Base-by-base conservation (phyloP, 345 rosid genomes). In the Populus ilicifolia region DNA sequence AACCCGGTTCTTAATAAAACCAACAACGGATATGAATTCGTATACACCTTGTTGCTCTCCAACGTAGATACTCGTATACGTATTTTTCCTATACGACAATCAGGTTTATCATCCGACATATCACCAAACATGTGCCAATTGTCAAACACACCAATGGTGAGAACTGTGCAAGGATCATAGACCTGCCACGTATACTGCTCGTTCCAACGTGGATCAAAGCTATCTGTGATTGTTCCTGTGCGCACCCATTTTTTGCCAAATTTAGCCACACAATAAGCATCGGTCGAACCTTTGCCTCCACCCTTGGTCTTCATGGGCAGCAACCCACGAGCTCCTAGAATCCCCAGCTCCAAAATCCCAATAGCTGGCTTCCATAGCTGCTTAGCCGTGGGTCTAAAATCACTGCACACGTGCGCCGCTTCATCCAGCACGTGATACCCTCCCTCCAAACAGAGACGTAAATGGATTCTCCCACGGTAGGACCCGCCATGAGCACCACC, bases 121-220 rank as follows among this genome's bases (percentile, higher is more conserved):
- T 89, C 96, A 0, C 87, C 84, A 64, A 90, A 90, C 98, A 96
- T 92, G 2, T 94, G 91, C 98, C 99, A 89, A 67, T 93, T 96
- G 82, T 96, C 99, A 0, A 96, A 96, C 0, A 96, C 98, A 0
- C 91, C 97, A 1, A 92, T 69, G 0, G 98, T 96, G 68, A 96
- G 84, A 9, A 96, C 98, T 0, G 99, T 93, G 84, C 92, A 90
- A 0, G 99, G 99, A 72, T 96, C 99, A 46, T 96, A 96, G 18
- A 96, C 99, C 86, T 96, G 99, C 99, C 99, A 96, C 33, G 99
- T 93, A 82, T 96, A 93, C 89, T 93, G 98, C 84, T 93, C 98
- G 73, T 96, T 93, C 99, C 99, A 96, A 27, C 98, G 91, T 46
- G 99, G 98, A 81, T 93, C 97, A 46, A 96, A 90, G 90, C 92